A percentile compares a stretch with the other conserved stretches of the same genome.
phyloP scores from a whole-genome alignment of 345 rosid species.

The Eucalyptus curtisii region DNA sequence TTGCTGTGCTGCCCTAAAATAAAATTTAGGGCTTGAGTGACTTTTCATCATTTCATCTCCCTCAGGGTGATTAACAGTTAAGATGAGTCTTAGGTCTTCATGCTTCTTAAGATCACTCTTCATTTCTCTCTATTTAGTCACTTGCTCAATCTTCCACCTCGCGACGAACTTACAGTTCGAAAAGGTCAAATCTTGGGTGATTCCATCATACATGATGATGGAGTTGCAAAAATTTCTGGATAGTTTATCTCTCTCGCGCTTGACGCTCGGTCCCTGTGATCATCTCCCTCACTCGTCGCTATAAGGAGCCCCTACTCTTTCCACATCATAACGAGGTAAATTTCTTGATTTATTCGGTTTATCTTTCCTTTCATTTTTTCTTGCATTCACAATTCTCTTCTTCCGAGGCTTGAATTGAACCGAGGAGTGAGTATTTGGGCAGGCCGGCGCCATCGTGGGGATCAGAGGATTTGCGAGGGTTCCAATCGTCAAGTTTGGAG shows the following conservation, averaged over 20 bases:
- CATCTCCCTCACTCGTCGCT: background rate
- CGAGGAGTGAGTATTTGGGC: background rate
- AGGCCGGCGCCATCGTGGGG: accelerated
- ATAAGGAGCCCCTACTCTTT: background rate
- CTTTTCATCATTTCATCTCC: background rate
- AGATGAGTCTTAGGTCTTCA: background rate
- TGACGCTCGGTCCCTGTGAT: background rate
- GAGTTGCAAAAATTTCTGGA: too few species aligned
- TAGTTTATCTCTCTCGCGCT: background rate
- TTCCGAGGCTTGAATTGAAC: background rate
- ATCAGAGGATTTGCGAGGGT: background rate
- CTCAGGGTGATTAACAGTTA: background rate
- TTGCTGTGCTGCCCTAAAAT: background rate
- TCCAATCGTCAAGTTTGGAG: background rate
- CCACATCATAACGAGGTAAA: background rate
- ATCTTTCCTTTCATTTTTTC: background rate
- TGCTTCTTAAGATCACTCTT: background rate
- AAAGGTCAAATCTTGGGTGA: too few species aligned
- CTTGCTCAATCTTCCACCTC: background rate
- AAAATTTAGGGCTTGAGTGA: background rate
- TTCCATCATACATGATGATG: too few species aligned
- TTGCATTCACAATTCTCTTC: background rate
- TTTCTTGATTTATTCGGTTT: background rate
- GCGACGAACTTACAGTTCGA: background rate
- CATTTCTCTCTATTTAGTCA: too few species aligned